phyloP scores from a whole-genome alignment of 164 flowering plant species.

The Pachysandra terminalis region DNA sequence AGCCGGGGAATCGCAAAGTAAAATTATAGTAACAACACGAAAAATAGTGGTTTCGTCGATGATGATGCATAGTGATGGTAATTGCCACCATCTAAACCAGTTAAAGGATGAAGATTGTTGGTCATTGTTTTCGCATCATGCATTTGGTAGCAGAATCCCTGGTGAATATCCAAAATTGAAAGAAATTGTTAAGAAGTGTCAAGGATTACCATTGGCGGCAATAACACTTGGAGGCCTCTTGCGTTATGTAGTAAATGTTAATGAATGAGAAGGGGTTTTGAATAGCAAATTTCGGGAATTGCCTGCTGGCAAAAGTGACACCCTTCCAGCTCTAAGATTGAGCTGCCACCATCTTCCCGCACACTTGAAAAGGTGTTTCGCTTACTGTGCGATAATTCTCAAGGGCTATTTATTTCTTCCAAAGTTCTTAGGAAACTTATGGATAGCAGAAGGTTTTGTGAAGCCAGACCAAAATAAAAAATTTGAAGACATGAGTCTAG shows the following conservation, averaged over 20 bases:
- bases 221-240: constrained; percentile 26
- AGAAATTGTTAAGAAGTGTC: constrained; percentile 22
- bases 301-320: background rate
- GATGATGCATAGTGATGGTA: too few relatives aligned
- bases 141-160: constrained; percentile 9
- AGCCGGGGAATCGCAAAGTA: constrained; percentile 26
- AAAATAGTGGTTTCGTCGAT: constrained; percentile 13
- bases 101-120: constrained; percentile 23
- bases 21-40: constrained; percentile 30
- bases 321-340: constrained; percentile 17
- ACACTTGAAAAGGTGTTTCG: constrained; percentile 28
- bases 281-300: constrained; percentile 21
- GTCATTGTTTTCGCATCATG: constrained; percentile 23
- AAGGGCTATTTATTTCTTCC: constrained; percentile 12
- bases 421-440: constrained; percentile 8
- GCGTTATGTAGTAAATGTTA: background rate
- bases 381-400: constrained; percentile 26
- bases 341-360: constrained; percentile 25
- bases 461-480: background rate
- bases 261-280: constrained; percentile 17
- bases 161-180: constrained; percentile 3
- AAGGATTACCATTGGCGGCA: constrained; percentile 30
- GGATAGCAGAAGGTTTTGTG: constrained; percentile 31
- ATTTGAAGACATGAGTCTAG: constrained; percentile 26
- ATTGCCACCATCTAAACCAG: background rate